Evolutionary conservation across 768 basidiomycete species (phyloP).

Genomic region (Kwoniella shandongensis): DNA sequence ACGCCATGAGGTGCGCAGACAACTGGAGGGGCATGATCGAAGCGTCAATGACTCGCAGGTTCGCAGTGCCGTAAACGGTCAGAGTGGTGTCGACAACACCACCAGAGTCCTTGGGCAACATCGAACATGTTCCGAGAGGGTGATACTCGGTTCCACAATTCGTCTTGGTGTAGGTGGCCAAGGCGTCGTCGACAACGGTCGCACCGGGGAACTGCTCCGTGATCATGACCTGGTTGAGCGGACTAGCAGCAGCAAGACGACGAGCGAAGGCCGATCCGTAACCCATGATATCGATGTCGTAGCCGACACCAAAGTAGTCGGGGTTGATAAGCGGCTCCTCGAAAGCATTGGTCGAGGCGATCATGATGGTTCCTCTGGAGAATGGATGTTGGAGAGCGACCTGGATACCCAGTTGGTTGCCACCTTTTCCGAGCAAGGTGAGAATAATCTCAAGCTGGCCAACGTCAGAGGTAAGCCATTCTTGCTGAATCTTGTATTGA

Average conservation of each 20-base stretch:
- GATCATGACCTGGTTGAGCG: constrained; percentile 58
- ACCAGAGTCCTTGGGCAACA: constrained; percentile 61
- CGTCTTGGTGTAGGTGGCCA: constrained; percentile 56
- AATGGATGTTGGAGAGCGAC: constrained; percentile 49
- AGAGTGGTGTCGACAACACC: constrained; percentile 64
- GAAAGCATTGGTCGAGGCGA: constrained; percentile 65
- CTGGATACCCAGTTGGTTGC: constrained; percentile 43
- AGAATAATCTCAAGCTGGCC: constrained; percentile 51
- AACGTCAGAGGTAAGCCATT: constrained; percentile 38
- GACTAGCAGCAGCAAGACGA: constrained; percentile 59
- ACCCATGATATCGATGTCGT: constrained; percentile 47
- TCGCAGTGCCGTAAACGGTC: constrained; percentile 63
- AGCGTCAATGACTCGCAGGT: constrained; percentile 61
- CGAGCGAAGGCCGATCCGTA: constrained; percentile 65
- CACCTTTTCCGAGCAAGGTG: constrained; percentile 42
- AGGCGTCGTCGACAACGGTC: constrained; percentile 59
- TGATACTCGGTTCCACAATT: constrained; percentile 57
- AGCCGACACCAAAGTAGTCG: constrained; percentile 59
- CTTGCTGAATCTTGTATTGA: constrained; percentile 46
- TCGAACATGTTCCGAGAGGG: constrained; percentile 62
- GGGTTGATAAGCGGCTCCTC: constrained; percentile 67
- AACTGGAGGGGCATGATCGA: constrained; percentile 63
- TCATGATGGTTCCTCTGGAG: constrained; percentile 63
- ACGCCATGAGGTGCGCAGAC: constrained; percentile 58
- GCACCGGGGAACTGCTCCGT: constrained; percentile 61